Evolutionary conservation across 1,139 yeast species (phyloP).

Genomic region (Protomyces gravidus): DNA sequence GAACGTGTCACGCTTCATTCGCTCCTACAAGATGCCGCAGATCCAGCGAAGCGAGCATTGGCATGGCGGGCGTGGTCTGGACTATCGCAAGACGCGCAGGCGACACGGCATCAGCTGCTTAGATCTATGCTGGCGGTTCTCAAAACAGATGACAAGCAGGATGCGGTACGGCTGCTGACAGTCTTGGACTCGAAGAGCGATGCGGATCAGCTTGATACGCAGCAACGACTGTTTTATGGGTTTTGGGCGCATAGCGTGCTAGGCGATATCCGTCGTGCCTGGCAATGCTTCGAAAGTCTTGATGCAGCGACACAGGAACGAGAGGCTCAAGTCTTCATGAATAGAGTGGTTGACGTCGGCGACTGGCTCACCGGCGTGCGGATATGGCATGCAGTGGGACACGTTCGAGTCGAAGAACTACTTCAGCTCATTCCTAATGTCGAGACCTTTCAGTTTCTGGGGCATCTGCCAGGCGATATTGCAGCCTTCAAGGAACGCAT

Average conservation of each 20-base stretch:
- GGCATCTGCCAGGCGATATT: neutral
- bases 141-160: slow-evolving; percentile 14
- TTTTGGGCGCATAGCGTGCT: slow-evolving; percentile 25
- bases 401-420: neutral
- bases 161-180: slow-evolving; percentile 10
- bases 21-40: neutral
- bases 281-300: neutral
- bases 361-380: slow-evolving; percentile 17
- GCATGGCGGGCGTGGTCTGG: slow-evolving; percentile 27
- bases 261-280: slow-evolving; percentile 10
- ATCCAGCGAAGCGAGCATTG: neutral
- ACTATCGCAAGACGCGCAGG: slow-evolving; percentile 18
- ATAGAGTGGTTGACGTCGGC: slow-evolving; percentile 7
- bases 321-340: slow-evolving; percentile 1
- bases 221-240: slow-evolving; percentile 15
- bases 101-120: slow-evolving; percentile 15
- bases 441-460: slow-evolving; percentile 16
- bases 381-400: slow-evolving; percentile 6
- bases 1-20: neutral
- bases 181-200: slow-evolving; percentile 14
- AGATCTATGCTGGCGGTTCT: slow-evolving; percentile 11
- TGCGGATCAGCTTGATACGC: slow-evolving; percentile 9
- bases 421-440: slow-evolving; percentile 19
- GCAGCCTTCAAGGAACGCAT: neutral
- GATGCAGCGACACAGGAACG: neutral